A percentile compares a stretch with the other conserved stretches of the same genome.
phyloP scores from a whole-genome alignment of 352 stramenopile genomes.

The Pythium plurisporium region DNA sequence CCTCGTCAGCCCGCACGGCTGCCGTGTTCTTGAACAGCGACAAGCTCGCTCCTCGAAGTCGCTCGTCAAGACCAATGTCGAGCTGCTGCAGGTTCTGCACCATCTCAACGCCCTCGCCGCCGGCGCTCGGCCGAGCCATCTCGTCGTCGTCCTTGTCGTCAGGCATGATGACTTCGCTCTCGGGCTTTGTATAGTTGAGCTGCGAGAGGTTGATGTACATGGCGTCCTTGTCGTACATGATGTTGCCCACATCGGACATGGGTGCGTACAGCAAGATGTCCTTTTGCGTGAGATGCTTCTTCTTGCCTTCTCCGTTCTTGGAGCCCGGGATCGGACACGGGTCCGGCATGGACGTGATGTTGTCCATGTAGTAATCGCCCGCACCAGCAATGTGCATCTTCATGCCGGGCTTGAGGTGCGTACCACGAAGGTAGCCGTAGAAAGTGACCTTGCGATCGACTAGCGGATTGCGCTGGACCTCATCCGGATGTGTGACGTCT shows the following conservation, averaged over 20 bases:
- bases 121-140: constrained; percentile 28
- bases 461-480: constrained; percentile 90
- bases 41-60: constrained; percentile 90
- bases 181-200: constrained; percentile 94
- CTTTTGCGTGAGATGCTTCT: constrained; percentile 86
- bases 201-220: constrained; percentile 98
- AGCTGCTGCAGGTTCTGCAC: constrained; percentile 94
- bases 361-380: constrained; percentile 96
- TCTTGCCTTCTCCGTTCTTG: constrained; percentile 52
- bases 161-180: constrained; percentile 62
- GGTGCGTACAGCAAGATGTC: constrained; percentile 58
- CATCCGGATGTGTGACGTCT: constrained; percentile 95
- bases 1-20: constrained; percentile 77
- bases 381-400: constrained; percentile 98
- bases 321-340: constrained; percentile 93
- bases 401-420: constrained; percentile 95
- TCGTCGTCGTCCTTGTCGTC: constrained; percentile 47
- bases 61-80: constrained; percentile 91
- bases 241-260: constrained; percentile 95
- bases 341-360: constrained; percentile 93
- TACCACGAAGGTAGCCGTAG: constrained; percentile 98
- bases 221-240: constrained; percentile 99
- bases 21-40: constrained; percentile 94
- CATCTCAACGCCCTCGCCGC: constrained; percentile 89
- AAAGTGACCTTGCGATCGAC: constrained; percentile 94